Evolutionary conservation across 495 filamentous ascomycete species (phyloP), one percentile per base, ranked within the genome.

Genomic region (Bombardia bombarda): DNA sequence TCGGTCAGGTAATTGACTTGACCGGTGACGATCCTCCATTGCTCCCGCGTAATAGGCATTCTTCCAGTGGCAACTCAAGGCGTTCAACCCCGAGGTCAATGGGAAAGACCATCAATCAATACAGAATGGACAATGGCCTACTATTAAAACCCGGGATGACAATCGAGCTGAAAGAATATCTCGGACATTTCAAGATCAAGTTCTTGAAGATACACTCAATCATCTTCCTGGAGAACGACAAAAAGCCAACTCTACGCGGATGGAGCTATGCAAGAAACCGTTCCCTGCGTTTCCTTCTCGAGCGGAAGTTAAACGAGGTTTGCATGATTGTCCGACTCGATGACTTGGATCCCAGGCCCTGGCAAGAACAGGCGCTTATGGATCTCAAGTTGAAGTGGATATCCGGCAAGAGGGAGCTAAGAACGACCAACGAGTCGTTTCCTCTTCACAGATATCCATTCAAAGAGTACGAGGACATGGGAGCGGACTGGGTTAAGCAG

Each of bases 351-450:
- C 24, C 42, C 1, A 46, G 66, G 8, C 46, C 58, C 1, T 44
- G 50, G 9, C 40, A 63, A 3, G 52, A 68, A 4, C 73, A 80
- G 44, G 59, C 62, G 0, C 57, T 74, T 0, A 58, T 75, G 3
- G 68, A 72, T 0, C 37, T 78, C 8, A 35, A 62, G 0, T 24
- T 72, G 0, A 34, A 43, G 0, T 45, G 65, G 0, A 51, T 78
- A 1, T 34, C 63, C 1, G 45, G 47, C 12, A 32, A 53, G 3
- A 57, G 80, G 4, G 51, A 65, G 0, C 54, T 82, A 7, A 52
- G 69, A 4, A 40, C 75, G 2, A 83, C 80, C 0, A 80, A 83
- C 40, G 57, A 63, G 1, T 42, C 60, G 0, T 81, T 73, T 9
- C 68, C 67, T 0, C 45, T 51, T 0, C 38, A 60, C 14, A 50